These are phyloP conservation scores for Zasmidium angulare DNA, from an alignment of 2,329 filamentous ascomycete genomes.

Conservation along the genomic window DNA sequence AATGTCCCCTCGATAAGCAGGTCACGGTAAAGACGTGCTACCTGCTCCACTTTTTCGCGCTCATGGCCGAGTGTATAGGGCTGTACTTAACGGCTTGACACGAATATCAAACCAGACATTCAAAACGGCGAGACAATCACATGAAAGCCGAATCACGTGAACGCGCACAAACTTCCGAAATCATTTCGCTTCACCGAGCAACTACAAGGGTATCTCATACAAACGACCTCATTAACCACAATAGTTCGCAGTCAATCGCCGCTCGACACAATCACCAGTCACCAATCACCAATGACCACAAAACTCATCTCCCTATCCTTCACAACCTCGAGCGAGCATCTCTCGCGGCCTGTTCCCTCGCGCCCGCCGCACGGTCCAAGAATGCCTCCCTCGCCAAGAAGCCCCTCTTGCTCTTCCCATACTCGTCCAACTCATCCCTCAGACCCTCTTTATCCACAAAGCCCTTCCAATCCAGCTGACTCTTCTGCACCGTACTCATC, in stretches of 20 bases:
- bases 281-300: not conserved
- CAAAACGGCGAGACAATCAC: not conserved
- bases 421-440: conserved; percentile 60
- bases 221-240: not conserved
- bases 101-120: conserved; percentile 5
- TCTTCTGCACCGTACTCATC: conserved; percentile 67
- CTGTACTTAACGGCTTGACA: conserved; percentile 17
- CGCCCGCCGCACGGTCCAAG: conserved; percentile 57
- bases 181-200: not conserved
- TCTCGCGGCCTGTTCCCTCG: conserved; percentile 56
- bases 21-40: conserved; percentile 10
- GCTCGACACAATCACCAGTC: not conserved
- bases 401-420: conserved; percentile 62
- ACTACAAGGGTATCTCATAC: not conserved
- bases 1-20: conserved; percentile 9
- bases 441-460: conserved; percentile 63
- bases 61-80: conserved; percentile 15
- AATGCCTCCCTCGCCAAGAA: conserved; percentile 65
- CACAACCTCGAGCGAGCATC: conserved; percentile 48
- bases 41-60: conserved; percentile 17
- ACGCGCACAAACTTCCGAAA: not conserved
- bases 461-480: conserved; percentile 63
- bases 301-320: not conserved
- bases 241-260: not conserved
- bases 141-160: not conserved